These are phyloP conservation scores for Berkeleyomyces rouxiae DNA, from an alignment of 2,329 filamentous ascomycete species.

Conservation along the genomic window DNA sequence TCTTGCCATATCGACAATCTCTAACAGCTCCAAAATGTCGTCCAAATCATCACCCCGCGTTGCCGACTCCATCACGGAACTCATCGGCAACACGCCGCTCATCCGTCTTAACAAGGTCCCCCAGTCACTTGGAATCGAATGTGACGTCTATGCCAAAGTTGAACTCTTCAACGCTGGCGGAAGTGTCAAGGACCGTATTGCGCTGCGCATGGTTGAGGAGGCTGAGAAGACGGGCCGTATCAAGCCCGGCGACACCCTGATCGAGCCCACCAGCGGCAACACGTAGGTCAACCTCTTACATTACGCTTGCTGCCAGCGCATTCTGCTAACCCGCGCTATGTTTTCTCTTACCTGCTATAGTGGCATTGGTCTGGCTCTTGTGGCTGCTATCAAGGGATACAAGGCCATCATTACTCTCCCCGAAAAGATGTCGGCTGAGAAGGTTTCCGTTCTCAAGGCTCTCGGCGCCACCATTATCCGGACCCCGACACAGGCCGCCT, in stretches of 20 bases:
- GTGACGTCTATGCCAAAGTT: slow-evolving; percentile 77
- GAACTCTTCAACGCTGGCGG: slow-evolving; percentile 91
- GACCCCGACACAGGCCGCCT: slow-evolving; percentile 89
- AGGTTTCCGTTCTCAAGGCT: slow-evolving; percentile 85
- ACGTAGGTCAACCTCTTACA: slow-evolving; percentile 33
- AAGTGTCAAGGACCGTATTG: slow-evolving; percentile 89
- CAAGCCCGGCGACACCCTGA: slow-evolving; percentile 91
- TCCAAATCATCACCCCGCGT: slow-evolving; percentile 22
- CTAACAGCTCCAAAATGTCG: not conserved
- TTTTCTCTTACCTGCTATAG: slow-evolving; percentile 18
- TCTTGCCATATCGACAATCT: not conserved
- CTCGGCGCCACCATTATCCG: slow-evolving; percentile 94
- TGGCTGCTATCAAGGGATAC: slow-evolving; percentile 92
- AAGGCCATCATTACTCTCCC: slow-evolving; percentile 97
- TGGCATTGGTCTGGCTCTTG: slow-evolving; percentile 85
- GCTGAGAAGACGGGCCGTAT: slow-evolving; percentile 83
- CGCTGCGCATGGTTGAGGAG: slow-evolving; percentile 91
- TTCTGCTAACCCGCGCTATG: not conserved
- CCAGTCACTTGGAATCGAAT: slow-evolving; percentile 74
- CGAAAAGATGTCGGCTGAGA: slow-evolving; percentile 98
- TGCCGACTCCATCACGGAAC: slow-evolving; percentile 55
- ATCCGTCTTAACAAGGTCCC: slow-evolving; percentile 88
- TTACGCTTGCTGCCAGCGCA: not conserved
- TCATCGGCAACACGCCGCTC: slow-evolving; percentile 93
- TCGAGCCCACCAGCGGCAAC: slow-evolving; percentile 95